These are phyloP conservation scores for Vigna nakashimae DNA, from an alignment of 306 rosid species.

Conservation along the genomic window DNA sequence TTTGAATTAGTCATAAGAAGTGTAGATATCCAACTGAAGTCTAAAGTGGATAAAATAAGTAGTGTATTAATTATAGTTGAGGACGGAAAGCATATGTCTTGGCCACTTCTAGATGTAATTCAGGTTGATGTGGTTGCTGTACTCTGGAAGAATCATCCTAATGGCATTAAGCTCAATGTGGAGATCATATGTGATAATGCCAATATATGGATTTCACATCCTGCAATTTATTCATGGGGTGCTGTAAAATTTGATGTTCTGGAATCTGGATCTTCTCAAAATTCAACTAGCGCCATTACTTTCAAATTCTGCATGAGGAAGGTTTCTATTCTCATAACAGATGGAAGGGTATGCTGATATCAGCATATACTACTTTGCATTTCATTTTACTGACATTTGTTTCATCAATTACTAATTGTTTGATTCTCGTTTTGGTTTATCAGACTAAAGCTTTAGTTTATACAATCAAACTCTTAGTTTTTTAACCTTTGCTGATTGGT, in stretches of 20 bases:
- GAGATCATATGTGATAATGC: constrained; percentile 71
- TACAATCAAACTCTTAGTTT: neutral
- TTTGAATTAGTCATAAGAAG: constrained; percentile 57
- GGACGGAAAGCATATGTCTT: constrained; percentile 59
- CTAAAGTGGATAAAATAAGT: constrained; percentile 67
- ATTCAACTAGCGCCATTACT: constrained; percentile 50
- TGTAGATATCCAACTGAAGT: constrained; percentile 54
- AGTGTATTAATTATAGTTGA: constrained; percentile 57
- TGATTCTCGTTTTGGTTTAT: neutral
- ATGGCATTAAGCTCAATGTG: constrained; percentile 44
- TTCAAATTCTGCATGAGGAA: constrained; percentile 64
- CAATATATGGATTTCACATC: constrained; percentile 77
- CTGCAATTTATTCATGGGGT: constrained; percentile 66
- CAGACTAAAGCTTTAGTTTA: constrained; percentile 7
- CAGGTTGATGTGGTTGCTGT: constrained; percentile 61
- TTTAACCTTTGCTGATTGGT: neutral
- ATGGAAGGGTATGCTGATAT: constrained; percentile 77
- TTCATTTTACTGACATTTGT: constrained; percentile 16
- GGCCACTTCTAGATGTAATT: constrained; percentile 74
- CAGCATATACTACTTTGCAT: neutral
- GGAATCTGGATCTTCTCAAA: constrained; percentile 59
- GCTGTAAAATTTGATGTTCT: constrained; percentile 56
- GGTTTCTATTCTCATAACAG: constrained; percentile 79
- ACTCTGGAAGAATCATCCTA: constrained; percentile 42
- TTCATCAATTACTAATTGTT: neutral